A percentile compares a stretch with the other conserved stretches of the same genome.
phyloP scores from a whole-genome alignment of 2,329 filamentous ascomycete species.

The Elsinoe necatrix region DNA sequence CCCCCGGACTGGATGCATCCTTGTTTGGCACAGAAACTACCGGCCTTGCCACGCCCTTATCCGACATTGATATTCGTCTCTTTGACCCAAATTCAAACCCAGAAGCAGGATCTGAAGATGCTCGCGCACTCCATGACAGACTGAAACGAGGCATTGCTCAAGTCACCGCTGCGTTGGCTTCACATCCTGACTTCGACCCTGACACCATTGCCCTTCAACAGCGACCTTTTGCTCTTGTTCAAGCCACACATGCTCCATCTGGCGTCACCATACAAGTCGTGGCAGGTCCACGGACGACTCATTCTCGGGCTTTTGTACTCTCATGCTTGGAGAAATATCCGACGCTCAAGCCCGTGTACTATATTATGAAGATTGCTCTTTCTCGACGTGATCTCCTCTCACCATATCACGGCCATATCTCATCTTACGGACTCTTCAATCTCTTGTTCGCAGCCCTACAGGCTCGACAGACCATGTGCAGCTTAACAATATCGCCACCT shows the following conservation, averaged over 20 bases:
- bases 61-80: conserved; percentile 47
- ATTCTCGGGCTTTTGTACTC: conserved; percentile 36
- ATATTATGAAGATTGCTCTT: conserved; percentile 43
- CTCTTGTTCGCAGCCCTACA: conserved; percentile 49
- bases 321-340: conserved; percentile 44
- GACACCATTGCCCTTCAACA: conserved; percentile 21
- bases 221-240: conserved; percentile 35
- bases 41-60: conserved; percentile 44
- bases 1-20: conserved; percentile 28
- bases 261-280: conserved; percentile 47
- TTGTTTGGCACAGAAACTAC: conserved; percentile 48
- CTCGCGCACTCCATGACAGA: background rate
- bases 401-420: conserved; percentile 42
- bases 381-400: conserved; percentile 43
- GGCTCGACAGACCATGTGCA: conserved; percentile 27
- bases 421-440: conserved; percentile 48
- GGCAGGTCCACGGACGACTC: conserved; percentile 34
- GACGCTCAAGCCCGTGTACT: conserved; percentile 42
- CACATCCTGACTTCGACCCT: conserved; percentile 18
- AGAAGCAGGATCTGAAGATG: conserved; percentile 11
- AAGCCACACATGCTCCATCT: conserved; percentile 37
- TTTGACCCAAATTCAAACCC: conserved; percentile 24
- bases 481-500: background rate
- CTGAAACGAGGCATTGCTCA: background rate
- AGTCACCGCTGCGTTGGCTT: background rate